Evolutionary conservation across 345 rosid species (phyloP).

Genomic region (Microthlaspi erraticum): DNA sequence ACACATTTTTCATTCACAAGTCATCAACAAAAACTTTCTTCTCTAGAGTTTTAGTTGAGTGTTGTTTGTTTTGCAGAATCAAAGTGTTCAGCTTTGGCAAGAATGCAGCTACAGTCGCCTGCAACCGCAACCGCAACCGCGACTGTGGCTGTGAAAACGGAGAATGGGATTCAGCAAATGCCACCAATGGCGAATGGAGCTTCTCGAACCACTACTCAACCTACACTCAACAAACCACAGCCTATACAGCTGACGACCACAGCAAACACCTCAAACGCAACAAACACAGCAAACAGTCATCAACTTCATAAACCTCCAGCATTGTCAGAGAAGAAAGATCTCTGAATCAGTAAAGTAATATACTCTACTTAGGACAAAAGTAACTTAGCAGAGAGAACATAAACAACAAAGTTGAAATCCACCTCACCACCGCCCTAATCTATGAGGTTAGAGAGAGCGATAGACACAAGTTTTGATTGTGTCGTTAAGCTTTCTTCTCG

Average conservation of each 20-base stretch:
- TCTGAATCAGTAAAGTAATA: conserved; percentile 14
- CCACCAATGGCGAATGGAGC: conserved; percentile 57
- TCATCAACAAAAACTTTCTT: not conserved
- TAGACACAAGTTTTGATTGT: conserved; percentile 31
- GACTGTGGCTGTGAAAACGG: conserved; percentile 46
- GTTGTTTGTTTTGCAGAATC: conserved; percentile 61
- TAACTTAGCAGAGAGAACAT: conserved; percentile 37
- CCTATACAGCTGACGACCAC: conserved; percentile 44
- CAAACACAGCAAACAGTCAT: conserved; percentile 35
- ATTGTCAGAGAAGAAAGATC: conserved; percentile 44
- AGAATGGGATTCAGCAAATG: conserved; percentile 51
- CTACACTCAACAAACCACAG: conserved; percentile 33
- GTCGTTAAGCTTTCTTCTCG: conserved; percentile 31
- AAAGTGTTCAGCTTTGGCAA: conserved; percentile 66
- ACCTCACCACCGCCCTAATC: conserved; percentile 10
- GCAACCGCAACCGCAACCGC: conserved; percentile 50
- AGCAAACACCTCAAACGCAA: conserved; percentile 35
- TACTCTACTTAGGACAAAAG: conserved; percentile 30
- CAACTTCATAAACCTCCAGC: conserved; percentile 50
- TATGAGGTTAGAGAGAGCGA: conserved; percentile 33
- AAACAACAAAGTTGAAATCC: conserved; percentile 11
- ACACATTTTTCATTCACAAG: not conserved
- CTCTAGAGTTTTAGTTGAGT: conserved; percentile 13
- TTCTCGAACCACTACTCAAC: conserved; percentile 42
- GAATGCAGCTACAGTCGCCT: conserved; percentile 58